A percentile compares a stretch with the other conserved stretches of the same genome.
Conservation (phyloP, 1,139 yeast genomes). For the Saccharomyces hybrid region DNA sequence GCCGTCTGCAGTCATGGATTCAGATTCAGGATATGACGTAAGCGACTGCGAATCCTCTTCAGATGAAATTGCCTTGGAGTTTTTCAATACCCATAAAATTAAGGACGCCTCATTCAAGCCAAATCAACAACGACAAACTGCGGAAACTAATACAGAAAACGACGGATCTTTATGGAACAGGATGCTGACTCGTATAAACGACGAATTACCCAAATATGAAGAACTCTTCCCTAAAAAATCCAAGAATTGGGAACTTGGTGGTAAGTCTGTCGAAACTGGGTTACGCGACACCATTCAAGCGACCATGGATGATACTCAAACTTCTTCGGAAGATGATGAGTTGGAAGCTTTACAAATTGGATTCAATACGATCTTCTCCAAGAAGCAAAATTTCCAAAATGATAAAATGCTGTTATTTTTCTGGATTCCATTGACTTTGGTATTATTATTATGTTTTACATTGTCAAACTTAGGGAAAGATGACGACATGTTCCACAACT, state of each 20-base stretch:
- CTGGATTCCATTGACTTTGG: conserved; percentile 68
- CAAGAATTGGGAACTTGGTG: background rate
- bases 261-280: background rate
- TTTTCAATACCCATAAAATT: background rate
- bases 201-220: conserved; percentile 66
- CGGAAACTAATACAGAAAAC: conserved; percentile 8
- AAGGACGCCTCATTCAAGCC: background rate
- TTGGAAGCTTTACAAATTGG: conserved; percentile 46
- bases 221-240: conserved; percentile 58
- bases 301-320: conserved; percentile 16
- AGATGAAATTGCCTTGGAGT: background rate
- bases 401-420: conserved; percentile 82
- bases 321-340: conserved; percentile 32
- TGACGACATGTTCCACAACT: conserved; percentile 24
- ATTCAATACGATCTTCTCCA: conserved; percentile 49
- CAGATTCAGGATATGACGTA: background rate
- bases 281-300: conserved; percentile 5
- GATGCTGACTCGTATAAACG: conserved; percentile 52
- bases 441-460: conserved; percentile 45
- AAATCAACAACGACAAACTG: conserved; percentile 6
- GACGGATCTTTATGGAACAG: conserved; percentile 49
- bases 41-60: background rate
- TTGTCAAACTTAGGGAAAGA: conserved; percentile 45
- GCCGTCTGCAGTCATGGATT: background rate
- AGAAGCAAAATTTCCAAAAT: conserved; percentile 60